Base-by-base conservation (phyloP, 2,329 filamentous ascomycete genomes). In the Trichoderma brevicompactum region DNA sequence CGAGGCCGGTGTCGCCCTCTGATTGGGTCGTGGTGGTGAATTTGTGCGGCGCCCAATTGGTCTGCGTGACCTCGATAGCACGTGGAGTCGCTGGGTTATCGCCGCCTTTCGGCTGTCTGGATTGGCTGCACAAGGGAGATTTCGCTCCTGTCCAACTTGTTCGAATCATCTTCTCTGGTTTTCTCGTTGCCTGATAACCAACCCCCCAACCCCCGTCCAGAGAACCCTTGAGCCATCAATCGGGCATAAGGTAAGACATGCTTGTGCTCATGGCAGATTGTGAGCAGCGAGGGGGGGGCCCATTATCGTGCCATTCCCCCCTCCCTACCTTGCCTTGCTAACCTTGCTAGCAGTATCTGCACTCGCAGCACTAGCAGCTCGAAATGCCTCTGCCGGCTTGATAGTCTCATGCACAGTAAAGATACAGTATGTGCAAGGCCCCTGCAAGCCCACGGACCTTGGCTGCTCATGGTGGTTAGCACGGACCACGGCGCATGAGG, bases 1-100 rank as follows among this genome's bases (percentile, higher is more conserved):
- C 23, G 69, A 59, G 58, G 63, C 67, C 63, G 53, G 53, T 59
- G 64, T 68, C 62, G 62, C 56, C 64, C 54, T 56, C 50, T 66
- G 65, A 75, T 75, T 75, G 73, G 73, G 64, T 9, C 28, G 68
- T 62, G 50, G 67, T 64, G 62, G 53, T 66, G 71, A 68, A 71
- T 41, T 73, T 75, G 58, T 48, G 34, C 36, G 38, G 48, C 43
- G 55, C 38, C 46, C 64, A 61, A 62, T 65, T 53, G 64, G 49
- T 36, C 64, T 61, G 56, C 64, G 64, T 65, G 64, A 65, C 64
- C 56, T 65, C 43, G 48, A 58, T 32, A 23, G 62, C 62, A 65
- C 62, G 62, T 65, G 62, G 52, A 65, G 62, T 52, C 28, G 28
- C 59, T 43, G 38, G 43, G 36, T 43, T 41, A 2, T 55, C 23